These are phyloP conservation scores for Penicillium egyptiacum DNA, from an alignment of 495 filamentous ascomycete species.

Conservation along the genomic window DNA sequence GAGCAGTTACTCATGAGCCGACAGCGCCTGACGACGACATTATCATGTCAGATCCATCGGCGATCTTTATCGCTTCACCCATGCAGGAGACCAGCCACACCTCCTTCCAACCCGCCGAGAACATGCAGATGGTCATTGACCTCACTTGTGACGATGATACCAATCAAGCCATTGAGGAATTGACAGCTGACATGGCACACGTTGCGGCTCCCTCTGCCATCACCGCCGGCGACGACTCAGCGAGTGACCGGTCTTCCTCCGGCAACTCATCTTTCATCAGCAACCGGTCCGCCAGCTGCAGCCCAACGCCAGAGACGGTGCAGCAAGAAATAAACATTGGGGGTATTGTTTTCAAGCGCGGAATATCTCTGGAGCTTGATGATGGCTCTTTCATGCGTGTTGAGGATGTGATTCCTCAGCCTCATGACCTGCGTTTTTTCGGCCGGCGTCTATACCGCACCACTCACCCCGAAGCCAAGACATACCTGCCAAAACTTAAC, in stretches of 20 bases:
- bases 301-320: neutral
- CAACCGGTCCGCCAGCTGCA: neutral
- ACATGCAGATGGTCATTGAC: neutral
- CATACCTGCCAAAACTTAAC: conserved; percentile 6
- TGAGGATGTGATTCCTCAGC: conserved; percentile 3
- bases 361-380: conserved; percentile 18
- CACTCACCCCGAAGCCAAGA: conserved; percentile 1
- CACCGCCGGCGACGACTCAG: neutral
- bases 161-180: neutral
- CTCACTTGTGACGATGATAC: neutral
- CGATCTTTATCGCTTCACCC: neutral
- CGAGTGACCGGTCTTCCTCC: neutral
- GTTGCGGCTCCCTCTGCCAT: neutral
- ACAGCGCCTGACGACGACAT: neutral
- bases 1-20: neutral
- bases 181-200: conserved; percentile 3
- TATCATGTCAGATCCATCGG: neutral
- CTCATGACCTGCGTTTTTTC: neutral
- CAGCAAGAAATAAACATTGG: neutral
- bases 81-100: neutral
- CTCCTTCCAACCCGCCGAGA: neutral
- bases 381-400: conserved; percentile 20
- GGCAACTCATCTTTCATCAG: neutral
- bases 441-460: conserved; percentile 12
- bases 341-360: conserved; percentile 4